Conservation (phyloP, 2,329 filamentous ascomycete species). For the Fusarium dlaminii region DNA sequence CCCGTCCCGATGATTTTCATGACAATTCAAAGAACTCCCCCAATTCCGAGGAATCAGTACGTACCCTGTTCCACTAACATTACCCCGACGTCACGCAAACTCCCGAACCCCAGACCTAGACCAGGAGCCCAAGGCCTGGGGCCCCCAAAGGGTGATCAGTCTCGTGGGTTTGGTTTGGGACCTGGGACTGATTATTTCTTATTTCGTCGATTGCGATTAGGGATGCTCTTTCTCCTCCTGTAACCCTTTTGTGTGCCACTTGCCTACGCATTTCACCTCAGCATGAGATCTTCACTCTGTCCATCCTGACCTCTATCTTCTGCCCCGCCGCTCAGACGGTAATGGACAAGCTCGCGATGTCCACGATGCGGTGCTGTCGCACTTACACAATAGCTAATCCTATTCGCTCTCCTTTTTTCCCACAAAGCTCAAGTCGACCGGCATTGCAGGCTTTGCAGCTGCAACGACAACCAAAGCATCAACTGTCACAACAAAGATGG, state of each 20-base stretch:
- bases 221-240: neutral
- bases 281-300: slow-evolving; percentile 31
- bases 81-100: slow-evolving; percentile 38
- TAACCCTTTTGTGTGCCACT: neutral
- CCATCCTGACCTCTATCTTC: slow-evolving; percentile 34
- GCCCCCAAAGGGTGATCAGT: slow-evolving; percentile 28
- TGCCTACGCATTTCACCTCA: slow-evolving; percentile 13
- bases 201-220: neutral
- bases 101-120: slow-evolving; percentile 34
- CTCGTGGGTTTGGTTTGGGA: slow-evolving; percentile 2
- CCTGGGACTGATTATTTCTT: neutral
- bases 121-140: slow-evolving; percentile 3
- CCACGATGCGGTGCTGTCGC: slow-evolving; percentile 42
- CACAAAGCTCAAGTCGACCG: slow-evolving; percentile 5
- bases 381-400: slow-evolving; percentile 20
- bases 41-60: slow-evolving; percentile 23
- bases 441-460: slow-evolving; percentile 1
- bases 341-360: slow-evolving; percentile 46
- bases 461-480: slow-evolving; percentile 1
- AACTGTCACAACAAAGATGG: slow-evolving; percentile 32
- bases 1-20: slow-evolving; percentile 22
- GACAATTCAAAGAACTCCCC: slow-evolving; percentile 1
- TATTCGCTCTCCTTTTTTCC: neutral
- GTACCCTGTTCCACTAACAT: slow-evolving; percentile 17
- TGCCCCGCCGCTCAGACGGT: slow-evolving; percentile 40